Percentiles rank a stretch among this genome's conserved stretches.
Evolutionary conservation across 768 basidiomycete genomes (phyloP).

Genomic region (Boletus edulis): DNA sequence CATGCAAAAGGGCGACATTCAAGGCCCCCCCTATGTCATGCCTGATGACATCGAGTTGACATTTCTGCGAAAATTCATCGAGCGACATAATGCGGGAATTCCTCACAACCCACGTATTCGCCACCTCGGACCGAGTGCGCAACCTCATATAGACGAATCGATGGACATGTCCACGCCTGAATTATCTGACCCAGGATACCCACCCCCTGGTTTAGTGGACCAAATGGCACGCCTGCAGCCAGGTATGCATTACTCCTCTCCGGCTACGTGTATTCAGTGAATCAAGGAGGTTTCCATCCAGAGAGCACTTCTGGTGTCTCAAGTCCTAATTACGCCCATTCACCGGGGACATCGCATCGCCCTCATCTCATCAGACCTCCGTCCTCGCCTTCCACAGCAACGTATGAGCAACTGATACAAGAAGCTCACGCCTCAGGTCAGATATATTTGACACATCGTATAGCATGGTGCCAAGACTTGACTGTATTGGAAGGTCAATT

Average conservation of each 20-base stretch:
- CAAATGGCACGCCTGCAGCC: constrained; percentile 35
- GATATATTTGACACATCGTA: constrained; percentile 20
- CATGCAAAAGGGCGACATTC: constrained; percentile 87
- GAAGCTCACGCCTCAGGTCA: constrained; percentile 62
- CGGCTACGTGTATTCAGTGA: background rate
- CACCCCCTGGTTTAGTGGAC: constrained; percentile 29
- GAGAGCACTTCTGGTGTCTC: constrained; percentile 30
- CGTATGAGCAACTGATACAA: constrained; percentile 51
- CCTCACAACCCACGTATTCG: constrained; percentile 81
- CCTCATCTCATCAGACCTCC: constrained; percentile 43
- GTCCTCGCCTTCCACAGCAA: constrained; percentile 50
- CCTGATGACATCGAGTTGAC: constrained; percentile 73
- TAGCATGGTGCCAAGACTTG: constrained; percentile 1
- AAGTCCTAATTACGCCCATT: constrained; percentile 31
- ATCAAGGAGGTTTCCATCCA: constrained; percentile 9
- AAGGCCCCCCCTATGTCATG: constrained; percentile 80
- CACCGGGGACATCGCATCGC: constrained; percentile 29
- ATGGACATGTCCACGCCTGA: constrained; percentile 36
- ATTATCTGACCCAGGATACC: constrained; percentile 33
- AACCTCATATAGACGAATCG: constrained; percentile 33
- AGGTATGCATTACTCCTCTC: constrained; percentile 20
- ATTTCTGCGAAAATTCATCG: constrained; percentile 80
- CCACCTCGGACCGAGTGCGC: constrained; percentile 38
- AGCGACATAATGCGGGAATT: constrained; percentile 70
- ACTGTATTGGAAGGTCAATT: constrained; percentile 47